Conservation (phyloP, 192 early-diverging fungal species). For the Rhizophagus prolifer region DNA sequence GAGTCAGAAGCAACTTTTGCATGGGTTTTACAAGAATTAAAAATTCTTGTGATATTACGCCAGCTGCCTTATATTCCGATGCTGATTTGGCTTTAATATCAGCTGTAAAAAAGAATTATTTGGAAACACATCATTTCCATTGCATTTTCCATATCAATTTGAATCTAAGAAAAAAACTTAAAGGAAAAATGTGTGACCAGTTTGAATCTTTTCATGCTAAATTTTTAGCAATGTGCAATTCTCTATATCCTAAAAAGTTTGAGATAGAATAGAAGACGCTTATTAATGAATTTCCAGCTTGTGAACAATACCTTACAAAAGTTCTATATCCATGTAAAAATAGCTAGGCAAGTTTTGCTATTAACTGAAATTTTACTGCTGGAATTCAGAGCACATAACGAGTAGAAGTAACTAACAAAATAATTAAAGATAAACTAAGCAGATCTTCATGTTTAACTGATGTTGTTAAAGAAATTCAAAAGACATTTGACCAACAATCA, state of each 20-base stretch:
- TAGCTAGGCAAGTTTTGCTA: background rate
- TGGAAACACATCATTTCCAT: background rate
- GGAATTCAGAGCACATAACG: background rate
- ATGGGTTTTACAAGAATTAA: conserved; percentile 1
- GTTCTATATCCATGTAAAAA: background rate
- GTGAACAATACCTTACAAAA: too few species aligned
- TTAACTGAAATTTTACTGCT: too few species aligned
- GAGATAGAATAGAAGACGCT: background rate
- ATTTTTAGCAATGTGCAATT: background rate
- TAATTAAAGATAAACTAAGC: background rate
- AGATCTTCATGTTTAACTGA: background rate
- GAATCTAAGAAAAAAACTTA: conserved; percentile 1
- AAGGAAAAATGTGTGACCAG: background rate
- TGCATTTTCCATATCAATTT: background rate
- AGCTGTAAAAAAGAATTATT: background rate
- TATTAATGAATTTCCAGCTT: too few species aligned
- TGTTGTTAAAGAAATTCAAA: background rate
- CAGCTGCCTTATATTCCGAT: background rate
- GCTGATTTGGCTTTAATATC: background rate
- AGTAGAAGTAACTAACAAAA: background rate
- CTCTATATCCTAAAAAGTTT: background rate
- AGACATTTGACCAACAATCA: background rate
- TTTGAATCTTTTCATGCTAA: background rate
- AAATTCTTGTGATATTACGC: background rate
- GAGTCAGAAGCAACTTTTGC: background rate